Evolutionary conservation across 306 rosid genomes (phyloP).

Genomic region (Acmispon strigosus): DNA sequence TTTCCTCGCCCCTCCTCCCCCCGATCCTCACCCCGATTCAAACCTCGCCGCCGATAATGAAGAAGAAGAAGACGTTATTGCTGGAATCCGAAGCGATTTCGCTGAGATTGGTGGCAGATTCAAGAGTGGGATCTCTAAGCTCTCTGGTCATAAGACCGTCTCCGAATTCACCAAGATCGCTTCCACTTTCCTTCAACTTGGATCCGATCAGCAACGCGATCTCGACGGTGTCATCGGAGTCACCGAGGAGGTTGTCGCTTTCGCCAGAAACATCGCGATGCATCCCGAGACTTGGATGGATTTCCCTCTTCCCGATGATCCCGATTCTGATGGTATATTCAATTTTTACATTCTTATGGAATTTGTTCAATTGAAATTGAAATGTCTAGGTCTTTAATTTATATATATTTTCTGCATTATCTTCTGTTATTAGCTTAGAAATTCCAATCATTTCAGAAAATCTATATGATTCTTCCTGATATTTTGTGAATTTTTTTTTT

Average conservation of each 20-base stretch:
- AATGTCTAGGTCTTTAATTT: neutral
- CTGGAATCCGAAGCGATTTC: slow-evolving; percentile 88
- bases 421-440: neutral
- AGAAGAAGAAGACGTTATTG: slow-evolving; percentile 67
- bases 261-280: slow-evolving; percentile 59
- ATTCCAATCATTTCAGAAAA: neutral
- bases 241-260: slow-evolving; percentile 67
- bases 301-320: slow-evolving; percentile 67
- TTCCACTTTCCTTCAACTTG: slow-evolving; percentile 73
- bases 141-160: slow-evolving; percentile 54
- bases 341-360: neutral
- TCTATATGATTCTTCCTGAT: neutral
- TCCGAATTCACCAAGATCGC: slow-evolving; percentile 91
- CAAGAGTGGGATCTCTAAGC: slow-evolving; percentile 74
- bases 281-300: slow-evolving; percentile 90
- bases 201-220: slow-evolving; percentile 48
- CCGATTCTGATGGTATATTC: slow-evolving; percentile 55
- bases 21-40: slow-evolving; percentile 31
- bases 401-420: neutral
- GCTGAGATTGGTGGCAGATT: slow-evolving; percentile 80
- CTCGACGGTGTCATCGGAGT: slow-evolving; percentile 53
- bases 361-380: neutral
- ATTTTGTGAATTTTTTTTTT: neutral
- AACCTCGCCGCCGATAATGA: neutral
- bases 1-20: slow-evolving; percentile 78